phyloP scores from a whole-genome alignment of 768 basidiomycete species.

The Pisolithus tinctorius region DNA sequence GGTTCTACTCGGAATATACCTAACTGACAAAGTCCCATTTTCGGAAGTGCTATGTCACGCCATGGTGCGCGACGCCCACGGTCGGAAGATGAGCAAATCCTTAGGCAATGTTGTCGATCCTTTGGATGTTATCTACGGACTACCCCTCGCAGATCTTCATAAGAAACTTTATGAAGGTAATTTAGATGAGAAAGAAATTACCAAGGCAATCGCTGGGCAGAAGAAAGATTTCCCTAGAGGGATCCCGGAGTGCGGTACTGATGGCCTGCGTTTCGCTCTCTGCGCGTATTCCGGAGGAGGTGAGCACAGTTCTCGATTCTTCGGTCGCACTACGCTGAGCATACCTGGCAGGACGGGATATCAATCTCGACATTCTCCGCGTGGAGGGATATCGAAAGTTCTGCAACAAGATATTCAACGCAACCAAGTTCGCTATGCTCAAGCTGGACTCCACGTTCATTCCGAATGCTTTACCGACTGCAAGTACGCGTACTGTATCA shows the following conservation, averaged over 20 bases:
- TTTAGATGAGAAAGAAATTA: constrained; percentile 86
- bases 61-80: constrained; percentile 98
- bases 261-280: constrained; percentile 90
- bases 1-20: constrained; percentile 85
- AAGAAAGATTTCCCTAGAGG: constrained; percentile 99
- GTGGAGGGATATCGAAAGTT: constrained; percentile 99
- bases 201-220: constrained; percentile 88
- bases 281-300: constrained; percentile 93
- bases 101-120: constrained; percentile 98
- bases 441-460: constrained; percentile 84
- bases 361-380: constrained; percentile 91
- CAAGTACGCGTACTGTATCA: constrained; percentile 22
- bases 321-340: neutral
- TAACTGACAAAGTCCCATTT: constrained; percentile 92
- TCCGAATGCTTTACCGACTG: constrained; percentile 64
- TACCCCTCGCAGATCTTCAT: constrained; percentile 73
- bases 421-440: constrained; percentile 98
- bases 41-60: constrained; percentile 95
- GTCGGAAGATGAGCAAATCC: constrained; percentile 98
- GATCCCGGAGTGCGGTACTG: constrained; percentile 97
- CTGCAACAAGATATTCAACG: constrained; percentile 99
- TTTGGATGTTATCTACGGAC: constrained; percentile 86
- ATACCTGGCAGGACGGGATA: constrained; percentile 71
- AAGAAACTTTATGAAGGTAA: constrained; percentile 86
- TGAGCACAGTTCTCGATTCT: constrained; percentile 21